Evolutionary conservation across 495 filamentous ascomycete genomes (phyloP), one percentile per base, ranked within the genome.

Genomic region (Aspergillus sclerotiicarbonarius): DNA sequence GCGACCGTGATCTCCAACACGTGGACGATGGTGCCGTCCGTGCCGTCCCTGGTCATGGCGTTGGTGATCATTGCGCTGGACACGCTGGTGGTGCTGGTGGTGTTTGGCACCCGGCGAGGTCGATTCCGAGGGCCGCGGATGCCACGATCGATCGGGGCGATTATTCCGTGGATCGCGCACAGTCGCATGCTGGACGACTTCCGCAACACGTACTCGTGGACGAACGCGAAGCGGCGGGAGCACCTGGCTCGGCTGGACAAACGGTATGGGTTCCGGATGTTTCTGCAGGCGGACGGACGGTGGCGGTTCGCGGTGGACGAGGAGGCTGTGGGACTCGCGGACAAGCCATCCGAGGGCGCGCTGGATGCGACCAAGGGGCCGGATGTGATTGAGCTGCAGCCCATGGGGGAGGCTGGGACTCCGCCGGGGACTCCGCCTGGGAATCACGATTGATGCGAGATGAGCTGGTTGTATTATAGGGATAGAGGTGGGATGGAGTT

Each of bases 161-260:
- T 76, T 16, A 67, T 76, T 8, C 74, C 74, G 0, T 76, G 74
- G 74, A 60, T 76, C 29, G 70, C 71, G 12, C 70, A 74, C 44
- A 76, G 71, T 54, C 71, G 63, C 35, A 75, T 76, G 74, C 63
- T 75, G 2, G 43, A 57, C 32, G 74, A 76, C 49, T 74, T 76
- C 49, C 57, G 58, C 18, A 60, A 68, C 29, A 76, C 71, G 1
- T 69, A 75, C 37, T 31, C 41, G 4, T 75, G 72, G 74, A 70
- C 60, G 13, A 75, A 57, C 58, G 53, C 58, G 6, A 54, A 71
- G 54, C 63, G 74, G 1, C 71, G 69, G 41, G 60, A 58, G n/a
- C 67, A 74, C 21, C 61, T 75, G 4, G 39, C 58, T 4, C 19
- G 61, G 8, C 44, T 76, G 31, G 52, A 70, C 53, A 76, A 74